Base-by-base conservation (phyloP, 2,329 filamentous ascomycete genomes). In the Apiospora hydei region DNA sequence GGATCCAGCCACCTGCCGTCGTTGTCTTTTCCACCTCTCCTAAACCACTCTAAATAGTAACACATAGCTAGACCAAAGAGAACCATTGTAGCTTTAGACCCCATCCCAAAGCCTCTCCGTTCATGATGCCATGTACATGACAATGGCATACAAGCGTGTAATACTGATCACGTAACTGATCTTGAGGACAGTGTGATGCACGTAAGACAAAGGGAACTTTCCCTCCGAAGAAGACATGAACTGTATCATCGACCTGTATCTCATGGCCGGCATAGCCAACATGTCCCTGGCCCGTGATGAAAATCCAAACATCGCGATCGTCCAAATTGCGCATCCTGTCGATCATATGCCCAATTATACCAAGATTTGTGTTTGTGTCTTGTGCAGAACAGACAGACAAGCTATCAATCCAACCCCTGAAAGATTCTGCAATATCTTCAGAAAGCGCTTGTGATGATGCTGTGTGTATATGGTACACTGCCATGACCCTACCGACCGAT, bases 121-220 rank as follows among this genome's bases (percentile, higher is more conserved):
- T 44, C 72, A 73, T 73, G 30, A 72, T 70, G 13, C 72, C 72
- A 53, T 70, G 51, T 16, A 72, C 10, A 38, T 70, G 72, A 21
- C 68, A 43, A 53, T 73, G 64, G 4, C 71, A 71, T 18, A 73
- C 46, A 24, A 73, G 57, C 18, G 18, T 41, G 21, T 64, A 24
- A 14, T 41, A 30, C 57, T 14, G 57, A 24, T 11, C 18, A 18
- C 30, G 30, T 16, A 21, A 38, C 26, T 38, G 53, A 3, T 21
- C 30, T 38, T 13, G 34, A n/a, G 57, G 34, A 5, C 3, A 16
- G 16, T 4, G 30, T n/a, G 53, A 18, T 61, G 30, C 16, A 16
- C 57, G 57, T 41, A 64, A 41, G 16, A 41, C 6, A 64, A 64
- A 64, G 8, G 57, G 57, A 4, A 64, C 7, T 1, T 64, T 61